Conservation (phyloP, 208 protist genomes). For the Trypanosoma melophagium region DNA sequence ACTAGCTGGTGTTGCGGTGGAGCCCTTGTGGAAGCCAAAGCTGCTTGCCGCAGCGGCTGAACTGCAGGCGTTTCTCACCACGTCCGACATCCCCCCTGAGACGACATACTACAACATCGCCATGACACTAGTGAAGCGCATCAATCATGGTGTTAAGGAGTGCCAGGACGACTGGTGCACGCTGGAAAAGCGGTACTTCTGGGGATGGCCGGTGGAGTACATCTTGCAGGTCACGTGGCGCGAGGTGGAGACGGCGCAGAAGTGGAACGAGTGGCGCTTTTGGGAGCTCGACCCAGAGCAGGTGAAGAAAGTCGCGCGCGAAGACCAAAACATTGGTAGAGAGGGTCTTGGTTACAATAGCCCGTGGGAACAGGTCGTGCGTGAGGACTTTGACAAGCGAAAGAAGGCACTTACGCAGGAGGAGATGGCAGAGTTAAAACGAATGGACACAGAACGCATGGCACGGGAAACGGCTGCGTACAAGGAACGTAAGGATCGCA, state of each 20-base stretch:
- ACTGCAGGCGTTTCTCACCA: slow-evolving; percentile 80
- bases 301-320: slow-evolving; percentile 87
- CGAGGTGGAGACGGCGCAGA: slow-evolving; percentile 90
- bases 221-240: slow-evolving; percentile 91
- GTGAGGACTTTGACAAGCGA: slow-evolving; percentile 91
- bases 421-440: slow-evolving; percentile 92
- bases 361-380: slow-evolving; percentile 88
- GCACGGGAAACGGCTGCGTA: slow-evolving; percentile 88
- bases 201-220: slow-evolving; percentile 91
- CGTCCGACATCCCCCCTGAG: slow-evolving; percentile 88
- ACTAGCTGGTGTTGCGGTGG: slow-evolving; percentile 84
- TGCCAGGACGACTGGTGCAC: slow-evolving; percentile 92
- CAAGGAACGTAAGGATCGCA: slow-evolving; percentile 90
- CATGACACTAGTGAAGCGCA: slow-evolving; percentile 90
- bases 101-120: slow-evolving; percentile 91
- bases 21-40: slow-evolving; percentile 92
- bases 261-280: slow-evolving; percentile 93
- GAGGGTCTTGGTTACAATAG: slow-evolving; percentile 85
- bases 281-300: slow-evolving; percentile 92
- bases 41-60: slow-evolving; percentile 81
- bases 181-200: slow-evolving; percentile 90
- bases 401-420: slow-evolving; percentile 92
- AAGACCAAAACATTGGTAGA: slow-evolving; percentile 87
- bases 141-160: slow-evolving; percentile 84
- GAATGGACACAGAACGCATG: slow-evolving; percentile 92